phyloP scores from a whole-genome alignment of 2,329 filamentous ascomycete genomes.

The Diaporthe sp. region DNA sequence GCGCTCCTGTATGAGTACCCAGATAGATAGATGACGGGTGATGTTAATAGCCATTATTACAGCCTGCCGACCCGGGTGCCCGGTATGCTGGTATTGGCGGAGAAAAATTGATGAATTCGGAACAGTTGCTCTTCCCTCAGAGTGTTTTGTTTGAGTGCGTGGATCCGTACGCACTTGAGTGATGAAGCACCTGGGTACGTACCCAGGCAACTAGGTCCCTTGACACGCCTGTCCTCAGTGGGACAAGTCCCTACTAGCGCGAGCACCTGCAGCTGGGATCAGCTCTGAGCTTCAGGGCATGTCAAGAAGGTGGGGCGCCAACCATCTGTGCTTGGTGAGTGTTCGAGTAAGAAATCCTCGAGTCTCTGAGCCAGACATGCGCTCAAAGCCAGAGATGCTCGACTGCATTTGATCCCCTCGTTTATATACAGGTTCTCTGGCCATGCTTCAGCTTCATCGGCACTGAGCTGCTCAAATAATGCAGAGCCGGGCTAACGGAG shows the following conservation, averaged over 20 bases:
- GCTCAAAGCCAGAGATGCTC: not conserved
- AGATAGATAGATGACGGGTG: conserved; percentile 26
- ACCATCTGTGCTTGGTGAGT: not conserved
- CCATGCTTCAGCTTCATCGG: not conserved
- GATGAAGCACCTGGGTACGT: too few species aligned
- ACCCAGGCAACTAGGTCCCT: not conserved
- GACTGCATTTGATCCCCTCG: not conserved
- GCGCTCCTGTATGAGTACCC: conserved; percentile 21
- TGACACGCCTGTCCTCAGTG: not conserved
- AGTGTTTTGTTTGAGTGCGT: not conserved
- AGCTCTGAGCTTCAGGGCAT: not conserved
- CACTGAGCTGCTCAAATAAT: not conserved
- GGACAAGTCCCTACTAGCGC: not conserved
- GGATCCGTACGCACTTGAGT: not conserved
- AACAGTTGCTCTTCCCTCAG: not conserved
- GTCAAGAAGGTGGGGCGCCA: conserved; percentile 1
- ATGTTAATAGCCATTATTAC: conserved; percentile 7
- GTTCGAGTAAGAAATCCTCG: not conserved
- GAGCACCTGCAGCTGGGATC: not conserved
- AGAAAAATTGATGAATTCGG: not conserved
- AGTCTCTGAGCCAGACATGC: not conserved
- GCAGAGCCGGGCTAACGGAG: not conserved
- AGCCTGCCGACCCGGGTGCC: not conserved
- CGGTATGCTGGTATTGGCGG: not conserved
- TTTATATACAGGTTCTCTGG: too few species aligned